Evolutionary conservation across 768 basidiomycete genomes (phyloP).

Genomic region (Boletus eberwhitei): DNA sequence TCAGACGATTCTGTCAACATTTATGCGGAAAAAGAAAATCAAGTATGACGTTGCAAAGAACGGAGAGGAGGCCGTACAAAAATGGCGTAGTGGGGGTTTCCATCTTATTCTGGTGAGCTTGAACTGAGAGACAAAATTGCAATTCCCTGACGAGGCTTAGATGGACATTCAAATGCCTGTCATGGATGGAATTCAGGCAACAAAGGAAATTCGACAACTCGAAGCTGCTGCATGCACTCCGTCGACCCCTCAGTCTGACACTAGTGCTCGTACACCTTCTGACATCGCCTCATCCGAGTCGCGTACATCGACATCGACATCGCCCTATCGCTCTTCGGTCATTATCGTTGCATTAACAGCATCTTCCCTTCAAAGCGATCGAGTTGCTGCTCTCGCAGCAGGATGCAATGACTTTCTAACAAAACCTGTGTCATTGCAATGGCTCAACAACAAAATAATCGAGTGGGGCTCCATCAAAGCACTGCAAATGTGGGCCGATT

Average conservation of each 20-base stretch:
- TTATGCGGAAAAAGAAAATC: slow-evolving; percentile 94
- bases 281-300: slow-evolving; percentile 48
- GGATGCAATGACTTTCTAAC: slow-evolving; percentile 99
- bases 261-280: slow-evolving; percentile 46
- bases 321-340: slow-evolving; percentile 86
- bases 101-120: slow-evolving; percentile 87
- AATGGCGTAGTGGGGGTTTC: slow-evolving; percentile 90
- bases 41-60: slow-evolving; percentile 93
- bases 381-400: slow-evolving; percentile 94
- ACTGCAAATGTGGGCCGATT: slow-evolving; percentile 87
- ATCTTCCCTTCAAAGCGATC: slow-evolving; percentile 90
- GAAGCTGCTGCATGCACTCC: slow-evolving; percentile 75
- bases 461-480: slow-evolving; percentile 99
- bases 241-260: slow-evolving; percentile 61
- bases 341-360: slow-evolving; percentile 99
- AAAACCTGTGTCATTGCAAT: slow-evolving; percentile 91
- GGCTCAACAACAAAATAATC: slow-evolving; percentile 97
- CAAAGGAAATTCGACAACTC: slow-evolving; percentile 87
- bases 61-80: slow-evolving; percentile 92
- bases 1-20: slow-evolving; percentile 94
- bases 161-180: slow-evolving; percentile 99
- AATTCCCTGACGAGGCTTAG: slow-evolving; percentile 41
- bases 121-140: neutral
- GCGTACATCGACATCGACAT: slow-evolving; percentile 43
- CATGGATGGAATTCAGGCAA: slow-evolving; percentile 97